A percentile compares a stretch with the other conserved stretches of the same genome.
Evolutionary conservation across 169 alveolate species (phyloP).

Genomic region (Toxoplasma gondii): DNA sequence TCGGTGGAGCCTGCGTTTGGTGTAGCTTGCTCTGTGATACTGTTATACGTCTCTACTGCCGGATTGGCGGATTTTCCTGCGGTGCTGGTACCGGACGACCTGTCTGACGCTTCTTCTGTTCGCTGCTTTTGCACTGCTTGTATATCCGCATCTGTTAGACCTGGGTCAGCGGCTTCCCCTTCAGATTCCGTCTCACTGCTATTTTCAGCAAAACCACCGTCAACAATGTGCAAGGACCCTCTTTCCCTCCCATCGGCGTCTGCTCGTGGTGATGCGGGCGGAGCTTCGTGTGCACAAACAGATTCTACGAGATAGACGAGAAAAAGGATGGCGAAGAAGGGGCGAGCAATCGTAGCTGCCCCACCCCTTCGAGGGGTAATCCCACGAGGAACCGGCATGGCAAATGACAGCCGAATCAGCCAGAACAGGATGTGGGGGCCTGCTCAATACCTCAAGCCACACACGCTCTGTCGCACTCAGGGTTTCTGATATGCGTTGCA

Average conservation of each 20-base stretch:
- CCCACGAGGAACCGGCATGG: background rate
- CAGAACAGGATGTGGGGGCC: background rate
- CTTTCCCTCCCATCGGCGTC: background rate
- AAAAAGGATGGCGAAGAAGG: background rate
- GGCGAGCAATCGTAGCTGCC: background rate
- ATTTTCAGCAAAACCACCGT: background rate
- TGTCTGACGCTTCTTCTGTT: background rate
- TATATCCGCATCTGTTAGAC: background rate
- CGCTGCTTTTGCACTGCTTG: background rate
- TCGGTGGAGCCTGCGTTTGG: background rate
- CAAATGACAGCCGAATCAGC: background rate
- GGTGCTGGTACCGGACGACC: background rate
- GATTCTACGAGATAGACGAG: background rate
- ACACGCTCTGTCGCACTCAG: too few species aligned
- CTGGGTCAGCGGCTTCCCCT: background rate
- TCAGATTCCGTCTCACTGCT: background rate
- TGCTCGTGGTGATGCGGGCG: background rate
- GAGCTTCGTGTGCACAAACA: background rate
- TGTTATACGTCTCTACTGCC: background rate
- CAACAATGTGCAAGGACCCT: background rate
- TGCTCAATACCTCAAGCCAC: too few species aligned
- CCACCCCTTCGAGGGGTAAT: background rate
- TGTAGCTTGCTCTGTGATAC: background rate
- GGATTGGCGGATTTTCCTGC: background rate
- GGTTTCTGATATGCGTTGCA: too few species aligned